phyloP scores from a whole-genome alignment of 495 filamentous ascomycete genomes.

The Annulohypoxylon moriforme region DNA sequence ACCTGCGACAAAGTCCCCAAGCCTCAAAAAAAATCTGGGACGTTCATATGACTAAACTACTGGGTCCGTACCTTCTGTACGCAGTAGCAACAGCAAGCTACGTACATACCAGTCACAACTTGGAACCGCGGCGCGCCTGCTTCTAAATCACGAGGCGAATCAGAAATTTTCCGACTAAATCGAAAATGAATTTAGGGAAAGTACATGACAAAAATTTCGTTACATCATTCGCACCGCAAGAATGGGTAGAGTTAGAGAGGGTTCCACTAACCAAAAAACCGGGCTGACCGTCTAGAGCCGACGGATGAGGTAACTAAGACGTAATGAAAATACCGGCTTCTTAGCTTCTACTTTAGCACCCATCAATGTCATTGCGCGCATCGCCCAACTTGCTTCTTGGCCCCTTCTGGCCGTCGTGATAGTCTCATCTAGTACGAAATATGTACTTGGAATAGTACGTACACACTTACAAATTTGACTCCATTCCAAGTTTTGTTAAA shows the following conservation, averaged over 20 bases:
- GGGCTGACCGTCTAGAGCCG: slow-evolving; percentile 4
- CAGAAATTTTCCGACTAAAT: slow-evolving; percentile 31
- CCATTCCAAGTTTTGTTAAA: background rate
- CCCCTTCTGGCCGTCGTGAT: slow-evolving; percentile 29
- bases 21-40: background rate
- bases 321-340: slow-evolving; percentile 46
- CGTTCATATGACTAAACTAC: slow-evolving; percentile 3
- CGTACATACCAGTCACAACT: background rate
- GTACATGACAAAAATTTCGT: slow-evolving; percentile 1
- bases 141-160: slow-evolving; percentile 27
- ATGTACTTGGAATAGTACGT: background rate
- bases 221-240: slow-evolving; percentile 25
- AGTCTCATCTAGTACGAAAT: slow-evolving; percentile 15
- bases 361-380: slow-evolving; percentile 44
- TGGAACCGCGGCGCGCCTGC: background rate
- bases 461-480: background rate
- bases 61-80: no score
- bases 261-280: slow-evolving; percentile 28
- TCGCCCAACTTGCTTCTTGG: background rate
- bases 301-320: slow-evolving; percentile 49
- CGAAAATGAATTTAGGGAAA: background rate
- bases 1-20: slow-evolving; percentile 3
- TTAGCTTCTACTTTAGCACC: slow-evolving; percentile 1
- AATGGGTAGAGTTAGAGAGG: slow-evolving; percentile 3
- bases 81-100: background rate